Conservation (phyloP, 129 eudicot species). For the Chrysanthemum makinoi region DNA sequence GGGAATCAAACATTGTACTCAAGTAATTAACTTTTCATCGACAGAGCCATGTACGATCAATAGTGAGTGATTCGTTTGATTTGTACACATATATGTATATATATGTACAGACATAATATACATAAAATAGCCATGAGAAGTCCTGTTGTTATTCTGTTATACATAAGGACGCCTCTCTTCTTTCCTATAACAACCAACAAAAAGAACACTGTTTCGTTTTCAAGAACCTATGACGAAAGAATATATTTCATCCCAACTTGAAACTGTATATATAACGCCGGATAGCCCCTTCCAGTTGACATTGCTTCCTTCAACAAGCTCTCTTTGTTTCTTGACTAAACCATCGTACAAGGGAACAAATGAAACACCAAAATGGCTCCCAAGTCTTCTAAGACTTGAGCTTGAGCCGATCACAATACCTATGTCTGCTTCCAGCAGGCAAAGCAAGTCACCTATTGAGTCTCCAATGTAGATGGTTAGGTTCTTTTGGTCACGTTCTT, state of each 20-base stretch:
- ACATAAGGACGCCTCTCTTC: too few relatives aligned
- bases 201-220: not conserved
- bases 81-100: too few relatives aligned
- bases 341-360: constrained; percentile 67
- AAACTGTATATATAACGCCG: constrained; percentile 66
- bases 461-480: constrained; percentile 74
- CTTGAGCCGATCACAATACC: constrained; percentile 85
- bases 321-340: constrained; percentile 64
- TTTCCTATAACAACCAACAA: too few relatives aligned
- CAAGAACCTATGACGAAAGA: constrained; percentile 61
- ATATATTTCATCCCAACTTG: constrained; percentile 82
- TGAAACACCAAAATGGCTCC: constrained; percentile 77
- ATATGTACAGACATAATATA: too few relatives aligned
- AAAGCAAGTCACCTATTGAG: constrained; percentile 88
- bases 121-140: too few relatives aligned
- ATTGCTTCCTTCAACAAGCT: constrained; percentile 34
- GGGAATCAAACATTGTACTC: too few relatives aligned
- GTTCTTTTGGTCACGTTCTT: constrained; percentile 28
- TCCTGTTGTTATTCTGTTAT: too few relatives aligned
- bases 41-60: too few relatives aligned
- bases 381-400: constrained; percentile 64
- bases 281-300: constrained; percentile 55
- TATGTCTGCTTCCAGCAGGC: constrained; percentile 79
- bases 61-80: too few relatives aligned
- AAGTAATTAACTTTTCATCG: too few relatives aligned